A percentile compares a stretch with the other conserved stretches of the same genome.
These are phyloP conservation scores for Neofusicoccum ribis DNA, from an alignment of 2,329 filamentous ascomycete species.

Conservation along the genomic window DNA sequence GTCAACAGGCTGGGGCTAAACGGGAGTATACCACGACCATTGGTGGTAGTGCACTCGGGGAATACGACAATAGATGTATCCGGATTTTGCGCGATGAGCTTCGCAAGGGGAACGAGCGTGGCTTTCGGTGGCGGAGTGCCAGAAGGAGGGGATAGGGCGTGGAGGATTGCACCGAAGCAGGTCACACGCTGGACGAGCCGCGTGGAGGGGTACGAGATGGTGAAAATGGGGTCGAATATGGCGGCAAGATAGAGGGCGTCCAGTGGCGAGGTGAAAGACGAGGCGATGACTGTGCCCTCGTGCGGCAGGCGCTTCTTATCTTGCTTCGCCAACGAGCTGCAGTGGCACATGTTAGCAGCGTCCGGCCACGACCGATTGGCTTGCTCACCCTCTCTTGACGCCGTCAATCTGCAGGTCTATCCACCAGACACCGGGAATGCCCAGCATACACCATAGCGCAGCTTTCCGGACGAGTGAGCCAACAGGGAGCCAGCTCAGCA, in stretches of 20 bases:
- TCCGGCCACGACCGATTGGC: background rate
- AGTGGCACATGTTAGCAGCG: constrained; percentile 1
- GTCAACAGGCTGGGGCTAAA: constrained; percentile 76
- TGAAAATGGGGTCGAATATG: constrained; percentile 95
- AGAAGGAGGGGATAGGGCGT: constrained; percentile 66
- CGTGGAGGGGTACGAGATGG: constrained; percentile 74
- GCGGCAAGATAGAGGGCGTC: constrained; percentile 92
- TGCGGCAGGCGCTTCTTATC: constrained; percentile 71
- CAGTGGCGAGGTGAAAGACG: constrained; percentile 88
- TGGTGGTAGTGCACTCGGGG: constrained; percentile 91
- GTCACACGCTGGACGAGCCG: constrained; percentile 74
- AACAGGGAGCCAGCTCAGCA: constrained; percentile 80
- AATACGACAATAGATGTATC: constrained; percentile 80
- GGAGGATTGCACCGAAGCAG: constrained; percentile 71
- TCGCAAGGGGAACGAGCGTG: constrained; percentile 38
- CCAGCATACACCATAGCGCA: constrained; percentile 82
- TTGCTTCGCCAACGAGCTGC: constrained; percentile 67
- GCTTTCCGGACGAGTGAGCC: constrained; percentile 73
- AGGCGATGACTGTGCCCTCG: constrained; percentile 78
- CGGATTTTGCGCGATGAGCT: constrained; percentile 67
- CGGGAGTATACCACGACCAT: constrained; percentile 85
- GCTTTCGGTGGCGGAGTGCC: constrained; percentile 32
- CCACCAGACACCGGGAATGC: constrained; percentile 94
- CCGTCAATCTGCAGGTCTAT: constrained; percentile 97
- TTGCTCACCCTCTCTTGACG: constrained; percentile 77